Evolutionary conservation across 768 basidiomycete genomes (phyloP).

Genomic region (Rhodotorula sphaerocarpa): DNA sequence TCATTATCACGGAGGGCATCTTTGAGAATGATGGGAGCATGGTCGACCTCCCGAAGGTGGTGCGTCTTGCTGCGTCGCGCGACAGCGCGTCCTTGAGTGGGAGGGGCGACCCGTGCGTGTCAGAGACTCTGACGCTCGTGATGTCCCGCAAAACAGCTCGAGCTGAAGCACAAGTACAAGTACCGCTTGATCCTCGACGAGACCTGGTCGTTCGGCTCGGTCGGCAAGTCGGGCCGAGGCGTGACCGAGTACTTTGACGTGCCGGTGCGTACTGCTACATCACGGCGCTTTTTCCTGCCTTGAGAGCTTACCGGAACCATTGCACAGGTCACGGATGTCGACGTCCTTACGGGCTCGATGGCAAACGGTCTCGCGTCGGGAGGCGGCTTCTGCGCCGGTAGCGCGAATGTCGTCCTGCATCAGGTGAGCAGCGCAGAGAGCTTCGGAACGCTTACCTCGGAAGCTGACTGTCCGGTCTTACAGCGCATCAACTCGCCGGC

Average conservation of each 20-base stretch:
- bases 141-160: slow-evolving; percentile 53
- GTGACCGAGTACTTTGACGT: slow-evolving; percentile 91
- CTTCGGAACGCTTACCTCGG: not conserved
- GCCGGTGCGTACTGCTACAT: slow-evolving; percentile 70
- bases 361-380: slow-evolving; percentile 71
- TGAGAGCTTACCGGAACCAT: too few species aligned
- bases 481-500: slow-evolving; percentile 92
- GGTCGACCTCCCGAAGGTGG: slow-evolving; percentile 82
- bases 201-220: slow-evolving; percentile 80
- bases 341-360: slow-evolving; percentile 88
- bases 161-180: slow-evolving; percentile 90
- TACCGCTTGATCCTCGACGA: slow-evolving; percentile 92
- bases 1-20: slow-evolving; percentile 94
- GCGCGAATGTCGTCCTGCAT: slow-evolving; percentile 70
- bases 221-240: slow-evolving; percentile 88
- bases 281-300: too few species aligned
- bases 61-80: slow-evolving; percentile 46
- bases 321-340: slow-evolving; percentile 74
- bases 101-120: not conserved
- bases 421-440: slow-evolving; percentile 51
- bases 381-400: slow-evolving; percentile 94
- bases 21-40: slow-evolving; percentile 92
- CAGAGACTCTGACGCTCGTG: not conserved
- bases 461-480: not conserved
- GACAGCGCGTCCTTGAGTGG: too few species aligned